phyloP scores from a whole-genome alignment of 1,284 basidiomycete genomes.

The Microbotryomycetes sp. region DNA sequence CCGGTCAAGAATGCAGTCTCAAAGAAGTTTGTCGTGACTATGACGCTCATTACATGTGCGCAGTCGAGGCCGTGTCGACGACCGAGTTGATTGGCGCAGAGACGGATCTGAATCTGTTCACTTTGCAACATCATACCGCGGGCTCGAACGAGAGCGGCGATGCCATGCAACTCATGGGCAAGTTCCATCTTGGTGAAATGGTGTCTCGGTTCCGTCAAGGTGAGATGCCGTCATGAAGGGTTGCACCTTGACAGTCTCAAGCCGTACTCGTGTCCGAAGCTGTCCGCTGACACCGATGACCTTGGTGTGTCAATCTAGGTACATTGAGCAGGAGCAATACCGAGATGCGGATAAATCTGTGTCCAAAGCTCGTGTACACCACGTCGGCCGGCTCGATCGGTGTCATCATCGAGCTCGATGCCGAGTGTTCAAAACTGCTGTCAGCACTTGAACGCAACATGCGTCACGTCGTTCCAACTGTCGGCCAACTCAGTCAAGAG shows the following conservation, averaged over 20 bases:
- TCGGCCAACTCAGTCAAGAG: constrained; percentile 59
- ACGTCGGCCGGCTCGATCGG: constrained; percentile 75
- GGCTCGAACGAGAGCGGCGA: constrained; percentile 10
- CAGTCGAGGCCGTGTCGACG: constrained; percentile 58
- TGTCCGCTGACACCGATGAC: constrained; percentile 55
- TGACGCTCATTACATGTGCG: constrained; percentile 61
- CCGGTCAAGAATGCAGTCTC: constrained; percentile 44
- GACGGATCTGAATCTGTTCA: constrained; percentile 69
- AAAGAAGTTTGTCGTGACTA: constrained; percentile 66
- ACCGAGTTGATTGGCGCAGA: constrained; percentile 41
- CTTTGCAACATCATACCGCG: constrained; percentile 43
- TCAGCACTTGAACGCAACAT: constrained; percentile 73
- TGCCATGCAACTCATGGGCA: constrained; percentile 41
- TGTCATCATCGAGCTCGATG: constrained; percentile 60
- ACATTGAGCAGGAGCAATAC: constrained; percentile 5
- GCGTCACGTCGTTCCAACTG: constrained; percentile 51
- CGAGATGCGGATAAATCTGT: constrained; percentile 42
- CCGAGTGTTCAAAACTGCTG: constrained; percentile 57
- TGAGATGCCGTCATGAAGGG: too few species aligned
- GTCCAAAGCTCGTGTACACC: constrained; percentile 61
- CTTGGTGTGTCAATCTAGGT: constrained; percentile 50
- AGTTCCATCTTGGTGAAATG: constrained; percentile 46
- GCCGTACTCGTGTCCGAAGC: background rate
- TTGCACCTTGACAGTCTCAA: too few species aligned
- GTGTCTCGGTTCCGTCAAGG: constrained; percentile 44